Evolutionary conservation across 1,284 basidiomycete genomes (phyloP).

Genomic region (Ganoderma boninense): DNA sequence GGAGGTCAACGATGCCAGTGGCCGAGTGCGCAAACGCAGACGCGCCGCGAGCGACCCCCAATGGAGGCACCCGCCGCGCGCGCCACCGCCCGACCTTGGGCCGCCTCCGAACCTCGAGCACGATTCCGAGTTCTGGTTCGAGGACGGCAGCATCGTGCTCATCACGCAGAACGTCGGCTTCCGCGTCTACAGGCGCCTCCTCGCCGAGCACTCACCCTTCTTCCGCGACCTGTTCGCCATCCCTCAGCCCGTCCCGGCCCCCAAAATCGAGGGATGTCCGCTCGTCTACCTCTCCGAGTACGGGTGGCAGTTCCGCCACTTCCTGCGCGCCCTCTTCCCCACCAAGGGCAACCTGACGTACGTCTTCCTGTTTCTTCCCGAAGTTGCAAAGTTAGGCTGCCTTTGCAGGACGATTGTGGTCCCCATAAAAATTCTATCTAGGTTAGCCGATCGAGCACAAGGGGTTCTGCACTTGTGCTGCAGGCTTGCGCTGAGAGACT

Average conservation of each 20-base stretch:
- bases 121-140: conserved; percentile 32
- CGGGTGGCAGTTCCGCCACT: conserved; percentile 14
- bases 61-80: not conserved
- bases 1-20: conserved; percentile 1
- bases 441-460: too few species aligned
- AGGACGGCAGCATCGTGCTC: conserved; percentile 38
- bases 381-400: too few species aligned
- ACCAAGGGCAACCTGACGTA: conserved; percentile 18
- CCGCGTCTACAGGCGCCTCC: conserved; percentile 32
- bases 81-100: not conserved
- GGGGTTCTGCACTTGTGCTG: too few species aligned
- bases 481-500: too few species aligned
- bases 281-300: conserved; percentile 14
- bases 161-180: conserved; percentile 27
- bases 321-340: conserved; percentile 18
- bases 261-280: conserved; percentile 15
- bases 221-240: conserved; percentile 35
- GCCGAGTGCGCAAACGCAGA: conserved; percentile 1
- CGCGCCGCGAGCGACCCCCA: conserved; percentile 18
- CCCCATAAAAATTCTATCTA: too few species aligned
- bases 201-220: conserved; percentile 31
- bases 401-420: not conserved
- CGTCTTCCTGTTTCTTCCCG: not conserved
- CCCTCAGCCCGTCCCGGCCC: conserved; percentile 20
- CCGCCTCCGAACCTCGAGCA: conserved; percentile 10